Conservation (phyloP, 345 rosid species). For the Eucalyptus marginata region DNA sequence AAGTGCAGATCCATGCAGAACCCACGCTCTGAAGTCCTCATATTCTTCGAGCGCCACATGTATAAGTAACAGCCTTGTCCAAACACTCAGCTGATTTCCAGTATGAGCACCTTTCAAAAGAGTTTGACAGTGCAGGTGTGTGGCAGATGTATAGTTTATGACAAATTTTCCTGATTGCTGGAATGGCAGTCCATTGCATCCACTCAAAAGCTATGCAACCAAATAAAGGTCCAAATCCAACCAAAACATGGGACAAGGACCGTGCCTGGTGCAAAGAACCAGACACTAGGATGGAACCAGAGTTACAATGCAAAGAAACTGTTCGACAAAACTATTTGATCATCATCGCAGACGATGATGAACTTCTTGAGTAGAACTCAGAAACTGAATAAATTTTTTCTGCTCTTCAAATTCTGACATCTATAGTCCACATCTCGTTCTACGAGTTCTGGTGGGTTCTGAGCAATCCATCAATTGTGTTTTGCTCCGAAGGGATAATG, state of each 20-base stretch:
- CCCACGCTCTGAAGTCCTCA: neutral
- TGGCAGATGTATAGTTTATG: neutral
- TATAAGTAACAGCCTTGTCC: neutral
- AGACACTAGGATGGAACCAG: neutral
- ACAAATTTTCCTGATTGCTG: neutral
- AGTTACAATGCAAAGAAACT: neutral
- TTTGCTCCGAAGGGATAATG: neutral
- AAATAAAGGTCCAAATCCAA: neutral
- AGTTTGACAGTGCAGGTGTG: neutral
- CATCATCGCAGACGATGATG: neutral
- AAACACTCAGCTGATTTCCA: neutral
- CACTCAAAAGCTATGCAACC: neutral
- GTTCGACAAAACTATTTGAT: neutral
- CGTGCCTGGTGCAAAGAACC: neutral
- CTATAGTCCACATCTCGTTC: no score
- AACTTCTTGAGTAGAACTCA: neutral
- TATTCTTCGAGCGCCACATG: neutral
- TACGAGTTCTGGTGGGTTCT: no score
- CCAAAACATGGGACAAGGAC: neutral
- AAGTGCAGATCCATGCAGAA: neutral
- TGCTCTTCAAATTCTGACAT: no score
- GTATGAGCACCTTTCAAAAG: neutral
- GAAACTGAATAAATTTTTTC: no score
- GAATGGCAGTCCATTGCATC: neutral
- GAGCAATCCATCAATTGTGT: neutral